Evolutionary conservation across 495 filamentous ascomycete genomes (phyloP).

Genomic region (Acidomyces sp.): DNA sequence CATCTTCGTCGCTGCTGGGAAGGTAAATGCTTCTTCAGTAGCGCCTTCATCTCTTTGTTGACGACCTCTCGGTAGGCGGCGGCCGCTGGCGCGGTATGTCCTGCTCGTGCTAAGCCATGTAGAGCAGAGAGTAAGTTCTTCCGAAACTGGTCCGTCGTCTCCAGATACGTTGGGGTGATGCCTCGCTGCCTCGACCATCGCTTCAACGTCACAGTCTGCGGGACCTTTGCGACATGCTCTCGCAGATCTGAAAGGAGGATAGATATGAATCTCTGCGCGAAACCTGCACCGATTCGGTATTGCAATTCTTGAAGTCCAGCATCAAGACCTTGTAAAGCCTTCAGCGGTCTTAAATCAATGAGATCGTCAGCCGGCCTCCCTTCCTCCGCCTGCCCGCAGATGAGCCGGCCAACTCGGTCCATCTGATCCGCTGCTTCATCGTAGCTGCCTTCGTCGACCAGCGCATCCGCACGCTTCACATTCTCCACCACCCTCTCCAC

Average conservation of each 20-base stretch:
- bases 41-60: conserved; percentile 69
- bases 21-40: conserved; percentile 76
- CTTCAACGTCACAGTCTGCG: conserved; percentile 57
- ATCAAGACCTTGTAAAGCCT: conserved; percentile 67
- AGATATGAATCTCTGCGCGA: conserved; percentile 68
- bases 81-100: conserved; percentile 64
- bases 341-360: conserved; percentile 65
- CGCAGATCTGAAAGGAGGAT: conserved; percentile 67
- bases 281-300: conserved; percentile 70
- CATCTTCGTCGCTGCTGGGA: conserved; percentile 88
- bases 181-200: conserved; percentile 63
- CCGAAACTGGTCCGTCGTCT: conserved; percentile 53
- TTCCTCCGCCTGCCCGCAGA: conserved; percentile 48
- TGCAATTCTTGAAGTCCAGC: conserved; percentile 62
- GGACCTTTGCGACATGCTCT: conserved; percentile 65
- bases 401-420: conserved; percentile 61
- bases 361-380: conserved; percentile 20
- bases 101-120: conserved; percentile 64
- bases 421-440: conserved; percentile 67
- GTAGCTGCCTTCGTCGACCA: conserved; percentile 69
- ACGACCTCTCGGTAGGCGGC: conserved; percentile 78
- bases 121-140: conserved; percentile 52
- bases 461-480: conserved; percentile 59
- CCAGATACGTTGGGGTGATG: conserved; percentile 60
- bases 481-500: conserved; percentile 64